A percentile compares a stretch with the other conserved stretches of the same genome.
Evolutionary conservation across 1,284 basidiomycete species (phyloP).

Genomic region (Ganoderma boninense): DNA sequence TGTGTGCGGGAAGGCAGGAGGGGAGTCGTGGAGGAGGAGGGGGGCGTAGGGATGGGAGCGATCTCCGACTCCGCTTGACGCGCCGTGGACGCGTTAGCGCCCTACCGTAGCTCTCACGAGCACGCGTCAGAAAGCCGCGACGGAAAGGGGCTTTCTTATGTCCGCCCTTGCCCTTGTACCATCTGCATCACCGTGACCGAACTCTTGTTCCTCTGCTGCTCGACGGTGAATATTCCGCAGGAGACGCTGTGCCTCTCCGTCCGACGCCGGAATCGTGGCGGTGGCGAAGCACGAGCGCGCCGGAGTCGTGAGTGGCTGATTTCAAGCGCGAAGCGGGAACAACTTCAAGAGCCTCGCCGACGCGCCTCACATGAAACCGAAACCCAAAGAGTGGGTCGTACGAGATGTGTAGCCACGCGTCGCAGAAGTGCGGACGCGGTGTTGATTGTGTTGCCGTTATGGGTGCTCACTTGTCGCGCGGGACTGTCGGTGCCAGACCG

Average conservation of each 20-base stretch:
- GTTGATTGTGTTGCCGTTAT: neutral
- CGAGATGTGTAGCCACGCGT: neutral
- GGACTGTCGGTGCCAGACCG: constrained; percentile 15
- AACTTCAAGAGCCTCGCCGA: neutral
- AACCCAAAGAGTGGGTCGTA: neutral
- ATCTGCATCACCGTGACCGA: neutral
- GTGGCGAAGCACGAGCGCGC: neutral
- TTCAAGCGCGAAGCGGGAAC: neutral
- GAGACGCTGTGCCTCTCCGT: neutral
- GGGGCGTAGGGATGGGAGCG: constrained; percentile 19
- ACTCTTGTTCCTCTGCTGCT: neutral
- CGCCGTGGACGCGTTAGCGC: constrained; percentile 32
- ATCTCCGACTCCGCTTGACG: constrained; percentile 23
- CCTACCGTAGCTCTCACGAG: constrained; percentile 22
- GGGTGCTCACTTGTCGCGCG: neutral
- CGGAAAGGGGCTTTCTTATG: neutral
- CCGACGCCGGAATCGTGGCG: neutral
- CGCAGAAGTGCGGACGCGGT: neutral
- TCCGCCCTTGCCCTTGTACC: neutral
- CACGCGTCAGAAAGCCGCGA: constrained; percentile 27
- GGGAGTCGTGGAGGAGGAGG: constrained; percentile 12
- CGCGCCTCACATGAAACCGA: neutral
- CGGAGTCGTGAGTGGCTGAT: neutral
- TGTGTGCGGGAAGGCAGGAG: neutral
- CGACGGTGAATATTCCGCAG: neutral